Percentiles rank a stretch among this genome's conserved stretches.
Conservation (phyloP, 306 rosid genomes). For the Boehmeria nivea region DNA sequence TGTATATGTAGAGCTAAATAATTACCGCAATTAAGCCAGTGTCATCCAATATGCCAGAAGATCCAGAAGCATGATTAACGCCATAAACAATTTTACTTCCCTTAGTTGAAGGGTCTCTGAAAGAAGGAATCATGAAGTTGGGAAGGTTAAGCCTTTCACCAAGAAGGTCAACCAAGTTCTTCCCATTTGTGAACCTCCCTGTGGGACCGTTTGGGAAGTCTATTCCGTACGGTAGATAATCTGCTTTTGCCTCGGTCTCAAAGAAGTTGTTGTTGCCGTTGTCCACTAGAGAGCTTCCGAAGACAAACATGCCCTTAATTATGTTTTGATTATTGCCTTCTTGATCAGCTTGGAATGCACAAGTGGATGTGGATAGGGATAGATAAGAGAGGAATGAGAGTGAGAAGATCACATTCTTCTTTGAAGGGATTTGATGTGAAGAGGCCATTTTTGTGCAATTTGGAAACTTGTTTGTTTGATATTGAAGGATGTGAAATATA, state of each 20-base stretch:
- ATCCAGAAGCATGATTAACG: conserved; percentile 43
- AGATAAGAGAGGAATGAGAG: too few relatives aligned
- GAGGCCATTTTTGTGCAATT: too few relatives aligned
- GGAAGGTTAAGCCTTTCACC: conserved; percentile 16
- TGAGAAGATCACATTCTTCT: too few relatives aligned
- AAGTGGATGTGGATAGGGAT: too few relatives aligned
- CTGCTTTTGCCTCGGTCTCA: conserved; percentile 28
- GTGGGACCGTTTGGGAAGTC: conserved; percentile 39
- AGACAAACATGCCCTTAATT: conserved; percentile 44
- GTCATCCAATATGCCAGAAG: conserved; percentile 40
- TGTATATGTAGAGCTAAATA: too few relatives aligned
- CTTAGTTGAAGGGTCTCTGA: conserved; percentile 32
- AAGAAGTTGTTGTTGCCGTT: conserved; percentile 49
- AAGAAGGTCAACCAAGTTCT: conserved; percentile 32
- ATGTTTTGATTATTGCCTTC: too few relatives aligned
- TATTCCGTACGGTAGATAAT: conserved; percentile 38
- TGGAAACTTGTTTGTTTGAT: too few relatives aligned
- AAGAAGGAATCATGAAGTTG: conserved; percentile 23
- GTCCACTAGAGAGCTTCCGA: conserved; percentile 52
- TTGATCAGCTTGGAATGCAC: too few relatives aligned
- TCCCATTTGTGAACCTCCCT: conserved; percentile 47
- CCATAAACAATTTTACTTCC: conserved; percentile 33
- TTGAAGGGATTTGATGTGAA: too few relatives aligned
- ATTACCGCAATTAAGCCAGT: conserved; percentile 37
- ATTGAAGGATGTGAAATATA: too few relatives aligned